Conservation (phyloP, 345 rosid species). For the Pistacia atlantica region DNA sequence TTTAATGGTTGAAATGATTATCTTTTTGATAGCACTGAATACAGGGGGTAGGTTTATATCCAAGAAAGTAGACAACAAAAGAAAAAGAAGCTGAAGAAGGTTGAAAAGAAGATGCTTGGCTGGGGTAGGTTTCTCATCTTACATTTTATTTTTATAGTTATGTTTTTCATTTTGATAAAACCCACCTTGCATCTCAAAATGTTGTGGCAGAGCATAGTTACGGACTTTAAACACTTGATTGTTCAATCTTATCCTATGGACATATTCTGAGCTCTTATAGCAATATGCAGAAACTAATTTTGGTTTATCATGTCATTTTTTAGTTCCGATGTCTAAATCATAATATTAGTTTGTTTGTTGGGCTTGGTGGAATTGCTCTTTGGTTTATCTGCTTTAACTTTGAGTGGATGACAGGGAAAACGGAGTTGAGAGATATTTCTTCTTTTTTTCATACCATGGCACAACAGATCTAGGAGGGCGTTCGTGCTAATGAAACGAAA, state of each 20-base stretch:
- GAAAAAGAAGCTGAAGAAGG: conserved; percentile 54
- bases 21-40: background rate
- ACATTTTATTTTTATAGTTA: background rate
- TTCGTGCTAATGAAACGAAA: conserved; percentile 84
- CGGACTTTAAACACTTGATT: background rate
- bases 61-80: conserved; percentile 78
- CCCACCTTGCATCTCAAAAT: background rate
- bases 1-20: background rate
- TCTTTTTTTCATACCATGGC: background rate
- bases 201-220: background rate
- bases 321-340: background rate
- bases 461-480: conserved; percentile 68
- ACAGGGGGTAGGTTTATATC: conserved; percentile 84
- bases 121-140: conserved; percentile 64
- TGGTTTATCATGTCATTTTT: background rate
- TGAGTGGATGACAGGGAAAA: background rate
- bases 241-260: background rate
- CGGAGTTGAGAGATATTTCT: background rate
- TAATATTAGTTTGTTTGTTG: background rate
- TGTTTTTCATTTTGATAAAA: no score
- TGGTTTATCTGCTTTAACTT: background rate
- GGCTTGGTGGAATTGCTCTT: background rate
- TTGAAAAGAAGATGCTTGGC: conserved; percentile 89
- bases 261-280: background rate
- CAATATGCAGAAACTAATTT: background rate